Base-by-base conservation (phyloP, 1,284 basidiomycete genomes). In the Cerrena zonata region DNA sequence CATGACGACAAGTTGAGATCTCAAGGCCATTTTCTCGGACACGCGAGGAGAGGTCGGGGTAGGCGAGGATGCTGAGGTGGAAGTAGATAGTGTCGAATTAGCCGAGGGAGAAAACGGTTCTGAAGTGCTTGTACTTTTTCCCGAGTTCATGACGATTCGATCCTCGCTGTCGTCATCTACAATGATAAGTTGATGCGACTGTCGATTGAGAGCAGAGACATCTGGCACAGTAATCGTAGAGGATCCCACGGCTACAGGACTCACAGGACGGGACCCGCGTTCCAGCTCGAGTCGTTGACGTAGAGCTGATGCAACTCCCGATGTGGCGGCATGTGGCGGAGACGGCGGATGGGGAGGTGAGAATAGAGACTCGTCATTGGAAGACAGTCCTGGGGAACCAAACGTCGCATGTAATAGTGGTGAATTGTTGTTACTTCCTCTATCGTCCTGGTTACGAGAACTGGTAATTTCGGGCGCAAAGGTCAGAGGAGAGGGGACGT, bases 351-450 rank as follows among this genome's bases (percentile, higher is more conserved):
- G 48, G 2, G 56, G 55, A 1, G 61, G 61, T 0, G 62, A 63
- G 1, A 58, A 53, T 21, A 62, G 58, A 5, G 65, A 54, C 18
- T 15, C 30, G 15, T 34, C 30, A 34, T 34, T 34, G 15, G 30
- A 34, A 7, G 30, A 34, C 15, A 34, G 15, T 36, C 15, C 57
- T 0, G 76, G 73, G 3, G 77, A 76, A 7, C 69, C 73, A 69
- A 80, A 82, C 2, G 67, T 71, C n/a, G 78, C 74, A 55, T 79
- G 76, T 13, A 81, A 63, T 3, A 80, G 61, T 0, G 79, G 79
- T 3, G 79, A 80, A 52, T 48, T 26, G 49, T 48, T 12, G 54
- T 44, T 54, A 51, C n/a, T 49, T 47, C 39, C 45, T 47, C 24
- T 5, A 36, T 38, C 19, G 4, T 36, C 27, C 23, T 47, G 45